A percentile compares a stretch with the other conserved stretches of the same genome.
Evolutionary conservation across 495 filamentous ascomycete genomes (phyloP).

Genomic region (Penicillium angulare): DNA sequence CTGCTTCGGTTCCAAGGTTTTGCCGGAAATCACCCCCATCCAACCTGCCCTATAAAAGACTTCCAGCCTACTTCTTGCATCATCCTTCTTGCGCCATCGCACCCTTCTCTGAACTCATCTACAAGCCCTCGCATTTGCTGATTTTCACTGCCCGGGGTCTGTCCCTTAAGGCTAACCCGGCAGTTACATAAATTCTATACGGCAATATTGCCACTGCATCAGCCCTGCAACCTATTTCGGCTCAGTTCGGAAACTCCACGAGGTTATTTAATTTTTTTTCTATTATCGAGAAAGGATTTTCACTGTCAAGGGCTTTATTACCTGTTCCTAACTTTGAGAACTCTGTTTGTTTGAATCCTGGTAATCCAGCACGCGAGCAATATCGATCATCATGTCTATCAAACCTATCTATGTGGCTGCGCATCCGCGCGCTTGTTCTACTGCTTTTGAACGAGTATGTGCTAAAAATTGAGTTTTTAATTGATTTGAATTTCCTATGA

Average conservation of each 20-base stretch:
- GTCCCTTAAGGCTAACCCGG: conserved; percentile 10
- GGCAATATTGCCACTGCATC: conserved; percentile 1
- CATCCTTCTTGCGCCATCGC: conserved; percentile 24
- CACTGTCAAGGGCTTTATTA: not conserved
- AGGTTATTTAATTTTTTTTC: conserved; percentile 20
- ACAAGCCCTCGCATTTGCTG: conserved; percentile 21
- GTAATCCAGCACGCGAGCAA: not conserved
- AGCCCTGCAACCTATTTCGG: conserved; percentile 5
- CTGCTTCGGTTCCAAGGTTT: not conserved
- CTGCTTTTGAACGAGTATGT: conserved; percentile 87
- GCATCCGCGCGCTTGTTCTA: conserved; percentile 90
- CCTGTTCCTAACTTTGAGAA: too few relatives aligned
- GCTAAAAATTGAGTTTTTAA: not conserved
- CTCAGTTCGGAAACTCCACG: conserved; percentile 5
- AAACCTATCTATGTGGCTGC: conserved; percentile 91
- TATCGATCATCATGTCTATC: conserved; percentile 55
- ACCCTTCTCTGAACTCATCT: conserved; percentile 13
- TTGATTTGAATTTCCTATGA: conserved; percentile 3
- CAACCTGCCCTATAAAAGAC: conserved; percentile 14
- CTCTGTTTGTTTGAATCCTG: too few relatives aligned
- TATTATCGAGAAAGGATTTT: not conserved
- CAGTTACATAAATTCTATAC: conserved; percentile 1
- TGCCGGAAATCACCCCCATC: not conserved
- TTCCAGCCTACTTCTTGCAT: conserved; percentile 7
- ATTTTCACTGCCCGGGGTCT: conserved; percentile 6